Evolutionary conservation across 305 asterid genomes (phyloP), one percentile per base, ranked within the genome.

Genomic region (Ajuga reptans): DNA sequence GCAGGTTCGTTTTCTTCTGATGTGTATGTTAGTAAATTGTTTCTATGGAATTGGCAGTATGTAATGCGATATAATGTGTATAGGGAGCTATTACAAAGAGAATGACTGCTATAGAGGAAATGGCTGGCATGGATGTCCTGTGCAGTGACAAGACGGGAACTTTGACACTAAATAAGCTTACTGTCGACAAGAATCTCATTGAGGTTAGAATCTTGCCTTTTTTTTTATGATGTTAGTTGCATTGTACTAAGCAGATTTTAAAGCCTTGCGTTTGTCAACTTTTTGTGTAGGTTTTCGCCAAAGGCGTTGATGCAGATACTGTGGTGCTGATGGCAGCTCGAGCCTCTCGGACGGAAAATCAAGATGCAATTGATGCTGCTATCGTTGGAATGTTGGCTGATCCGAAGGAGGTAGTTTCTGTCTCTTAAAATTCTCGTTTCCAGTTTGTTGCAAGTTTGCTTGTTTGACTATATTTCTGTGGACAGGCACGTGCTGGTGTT

Each of bases 61-160:
- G 51, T 81, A 31, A 79, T 33, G 31, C 37, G 51, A 56, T 31
- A 17, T 71, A 12, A 6, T 56, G 41, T 43, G 27, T 66, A 14
- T 51, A 92, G 97, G 99, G 99, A 68, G 99, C 99, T 79, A 94
- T 94, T 68, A 94, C 99, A 1, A 94, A 94, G 83, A 86, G 99
- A 82, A 94, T 94, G 99, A 94, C 99, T 37, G 99, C 99, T 68
- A 94, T 94, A 66, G 99, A 93, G 83, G 99, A 93, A 75, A 90
- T 93, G 97, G 98, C 96, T 15, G 98, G 98, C 75, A 92, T 92
- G 98, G 97, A 92, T 65, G 98, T 92, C 63, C 93, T 92, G 46
- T 92, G 98, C 84, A 92, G 98, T 52, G 98, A 92, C 73, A 92
- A 92, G 76, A 90, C 97, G 0, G 98, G 98, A 59, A 92, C 98